Conservation (phyloP, 2,329 filamentous ascomycete genomes). For the Ophiocordyceps sinensis region DNA sequence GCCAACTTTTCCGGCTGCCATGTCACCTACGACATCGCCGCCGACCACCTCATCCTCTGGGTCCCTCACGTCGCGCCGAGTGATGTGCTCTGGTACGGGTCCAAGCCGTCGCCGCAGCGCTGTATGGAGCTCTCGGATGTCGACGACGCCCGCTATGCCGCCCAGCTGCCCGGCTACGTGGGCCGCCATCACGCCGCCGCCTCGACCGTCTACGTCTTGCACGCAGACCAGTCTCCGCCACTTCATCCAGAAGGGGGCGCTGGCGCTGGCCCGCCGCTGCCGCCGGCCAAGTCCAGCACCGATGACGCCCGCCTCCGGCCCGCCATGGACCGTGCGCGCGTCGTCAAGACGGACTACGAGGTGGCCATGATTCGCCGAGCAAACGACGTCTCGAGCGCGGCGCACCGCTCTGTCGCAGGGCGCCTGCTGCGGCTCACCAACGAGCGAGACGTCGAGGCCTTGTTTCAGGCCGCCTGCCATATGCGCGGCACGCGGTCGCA, state of each 20-base stretch:
- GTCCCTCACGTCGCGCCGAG: slow-evolving; percentile 53
- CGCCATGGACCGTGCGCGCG: slow-evolving; percentile 67
- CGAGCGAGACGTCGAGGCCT: slow-evolving; percentile 72
- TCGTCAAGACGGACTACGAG: slow-evolving; percentile 78
- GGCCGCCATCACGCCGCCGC: slow-evolving; percentile 17
- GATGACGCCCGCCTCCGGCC: slow-evolving; percentile 41
- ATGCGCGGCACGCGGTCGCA: slow-evolving; percentile 59
- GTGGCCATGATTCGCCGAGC: slow-evolving; percentile 68
- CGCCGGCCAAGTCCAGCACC: slow-evolving; percentile 14
- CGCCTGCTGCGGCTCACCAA: slow-evolving; percentile 49
- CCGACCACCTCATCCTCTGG: slow-evolving; percentile 56
- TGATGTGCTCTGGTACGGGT: slow-evolving; percentile 49
- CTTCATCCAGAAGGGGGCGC: slow-evolving; percentile 1
- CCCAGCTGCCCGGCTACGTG: slow-evolving; percentile 35
- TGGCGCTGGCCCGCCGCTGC: neutral
- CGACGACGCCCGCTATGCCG: slow-evolving; percentile 51
- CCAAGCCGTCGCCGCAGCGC: slow-evolving; percentile 43
- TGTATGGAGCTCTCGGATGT: slow-evolving; percentile 51
- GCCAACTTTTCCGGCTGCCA: slow-evolving; percentile 38
- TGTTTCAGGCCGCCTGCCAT: slow-evolving; percentile 61
- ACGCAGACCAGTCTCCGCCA: slow-evolving; percentile 25
- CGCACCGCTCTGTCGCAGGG: slow-evolving; percentile 59
- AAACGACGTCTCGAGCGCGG: slow-evolving; percentile 63
- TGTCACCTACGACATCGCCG: slow-evolving; percentile 41
- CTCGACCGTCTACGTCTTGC: slow-evolving; percentile 30